Conservation (phyloP, 1,284 basidiomycete species). For the Rhodotorula sp. region DNA sequence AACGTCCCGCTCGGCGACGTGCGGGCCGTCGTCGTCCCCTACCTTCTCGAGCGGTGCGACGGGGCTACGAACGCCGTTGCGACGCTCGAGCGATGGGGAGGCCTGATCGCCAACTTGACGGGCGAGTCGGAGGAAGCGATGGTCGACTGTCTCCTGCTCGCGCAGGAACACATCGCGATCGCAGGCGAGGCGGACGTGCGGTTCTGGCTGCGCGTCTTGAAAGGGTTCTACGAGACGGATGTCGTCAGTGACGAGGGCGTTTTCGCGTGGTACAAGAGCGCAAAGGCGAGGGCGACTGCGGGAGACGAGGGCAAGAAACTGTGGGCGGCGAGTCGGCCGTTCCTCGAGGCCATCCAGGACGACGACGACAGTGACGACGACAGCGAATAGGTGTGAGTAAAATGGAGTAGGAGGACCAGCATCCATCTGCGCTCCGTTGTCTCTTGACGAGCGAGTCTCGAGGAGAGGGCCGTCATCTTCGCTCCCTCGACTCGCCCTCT, state of each 20-base stretch:
- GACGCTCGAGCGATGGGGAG: constrained; percentile 49
- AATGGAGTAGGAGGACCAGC: neutral
- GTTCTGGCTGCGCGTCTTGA: constrained; percentile 49
- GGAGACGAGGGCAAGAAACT: constrained; percentile 47
- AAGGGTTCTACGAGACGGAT: constrained; percentile 52
- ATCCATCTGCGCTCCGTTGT: neutral
- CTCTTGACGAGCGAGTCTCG: neutral
- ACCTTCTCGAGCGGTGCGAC: constrained; percentile 64
- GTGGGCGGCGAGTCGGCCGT: constrained; percentile 48
- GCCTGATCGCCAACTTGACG: constrained; percentile 47
- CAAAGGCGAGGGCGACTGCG: constrained; percentile 36
- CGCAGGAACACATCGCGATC: constrained; percentile 46
- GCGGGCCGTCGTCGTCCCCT: constrained; percentile 70
- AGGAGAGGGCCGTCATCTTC: neutral
- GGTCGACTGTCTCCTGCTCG: constrained; percentile 44
- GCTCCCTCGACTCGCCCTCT: neutral
- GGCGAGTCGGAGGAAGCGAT: constrained; percentile 49
- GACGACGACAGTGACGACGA: constrained; percentile 44
- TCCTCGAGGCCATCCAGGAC: constrained; percentile 50
- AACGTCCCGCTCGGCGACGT: constrained; percentile 78
- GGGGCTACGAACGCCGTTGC: constrained; percentile 29
- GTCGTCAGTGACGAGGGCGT: constrained; percentile 51
- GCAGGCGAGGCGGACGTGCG: constrained; percentile 28
- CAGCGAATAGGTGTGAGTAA: constrained; percentile 6
- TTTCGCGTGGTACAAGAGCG: constrained; percentile 49